Conservation (phyloP, 495 filamentous ascomycete genomes). For the Neurospora sp. region DNA sequence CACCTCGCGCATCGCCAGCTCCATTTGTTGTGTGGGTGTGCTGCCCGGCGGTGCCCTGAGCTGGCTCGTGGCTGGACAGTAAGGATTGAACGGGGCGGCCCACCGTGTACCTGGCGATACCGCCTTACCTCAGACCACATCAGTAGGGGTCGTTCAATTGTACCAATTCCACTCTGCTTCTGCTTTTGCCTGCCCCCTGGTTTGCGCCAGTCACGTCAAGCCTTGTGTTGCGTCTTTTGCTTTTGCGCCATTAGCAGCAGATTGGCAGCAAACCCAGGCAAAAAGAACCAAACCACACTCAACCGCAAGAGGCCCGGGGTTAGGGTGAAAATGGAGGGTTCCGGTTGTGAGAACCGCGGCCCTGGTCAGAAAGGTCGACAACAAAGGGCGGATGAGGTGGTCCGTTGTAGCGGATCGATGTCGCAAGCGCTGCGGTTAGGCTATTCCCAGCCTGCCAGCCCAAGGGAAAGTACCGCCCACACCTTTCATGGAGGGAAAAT, state of each 20-base stretch:
- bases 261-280: neutral
- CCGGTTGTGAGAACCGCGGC: neutral
- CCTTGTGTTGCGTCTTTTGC: neutral
- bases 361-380: neutral
- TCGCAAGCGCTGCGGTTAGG: neutral
- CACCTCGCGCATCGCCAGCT: neutral
- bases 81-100: neutral
- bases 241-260: neutral
- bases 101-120: neutral
- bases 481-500: neutral
- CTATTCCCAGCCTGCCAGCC: neutral
- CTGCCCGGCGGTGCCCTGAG: neutral
- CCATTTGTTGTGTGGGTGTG: neutral
- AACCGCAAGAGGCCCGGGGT: neutral
- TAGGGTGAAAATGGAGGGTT: neutral
- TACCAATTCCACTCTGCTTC: neutral
- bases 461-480: neutral
- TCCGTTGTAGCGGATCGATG: neutral
- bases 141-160: neutral
- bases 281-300: neutral
- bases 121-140: neutral
- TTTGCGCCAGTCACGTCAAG: neutral
- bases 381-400: neutral
- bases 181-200: neutral
- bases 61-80: neutral